Evolutionary conservation across 305 asterid species (phyloP).

Genomic region (Solanum hybrid): DNA sequence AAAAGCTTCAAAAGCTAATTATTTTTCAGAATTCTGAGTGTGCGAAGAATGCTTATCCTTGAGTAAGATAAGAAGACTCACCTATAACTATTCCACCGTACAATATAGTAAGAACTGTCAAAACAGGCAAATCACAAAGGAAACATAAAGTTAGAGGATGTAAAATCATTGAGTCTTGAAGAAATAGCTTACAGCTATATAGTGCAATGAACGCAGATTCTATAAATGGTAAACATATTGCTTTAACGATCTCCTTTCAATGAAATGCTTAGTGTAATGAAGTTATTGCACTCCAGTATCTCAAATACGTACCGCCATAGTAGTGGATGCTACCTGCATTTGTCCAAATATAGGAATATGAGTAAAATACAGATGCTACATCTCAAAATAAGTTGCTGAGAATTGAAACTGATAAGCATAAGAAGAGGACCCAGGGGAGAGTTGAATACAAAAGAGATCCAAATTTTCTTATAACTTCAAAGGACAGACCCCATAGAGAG

Average conservation of each 20-base stretch:
- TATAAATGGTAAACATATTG: not conserved
- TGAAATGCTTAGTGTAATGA: not conserved
- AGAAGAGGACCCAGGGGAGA: not conserved
- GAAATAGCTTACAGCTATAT: not conserved
- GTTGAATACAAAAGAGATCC: not conserved
- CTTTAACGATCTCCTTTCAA: not conserved
- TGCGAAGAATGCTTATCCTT: not conserved
- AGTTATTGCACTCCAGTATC: not conserved
- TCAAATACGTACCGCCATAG: constrained; percentile 9
- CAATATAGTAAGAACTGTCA: not conserved
- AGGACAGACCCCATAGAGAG: not conserved
- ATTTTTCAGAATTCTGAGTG: not conserved
- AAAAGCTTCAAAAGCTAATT: constrained; percentile 16
- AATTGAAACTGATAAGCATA: not conserved
- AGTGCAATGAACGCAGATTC: not conserved
- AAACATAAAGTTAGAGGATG: not conserved
- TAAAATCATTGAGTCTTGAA: not conserved
- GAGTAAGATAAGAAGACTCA: not conserved
- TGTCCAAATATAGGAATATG: not conserved
- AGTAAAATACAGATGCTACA: not conserved
- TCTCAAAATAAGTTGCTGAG: not conserved
- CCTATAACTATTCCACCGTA: not conserved
- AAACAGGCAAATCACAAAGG: not conserved
- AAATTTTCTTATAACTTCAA: not conserved
- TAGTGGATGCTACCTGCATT: constrained; percentile 6